These are phyloP conservation scores for Mallotus repandus DNA, from an alignment of 441 rosid species.

Conservation along the genomic window DNA sequence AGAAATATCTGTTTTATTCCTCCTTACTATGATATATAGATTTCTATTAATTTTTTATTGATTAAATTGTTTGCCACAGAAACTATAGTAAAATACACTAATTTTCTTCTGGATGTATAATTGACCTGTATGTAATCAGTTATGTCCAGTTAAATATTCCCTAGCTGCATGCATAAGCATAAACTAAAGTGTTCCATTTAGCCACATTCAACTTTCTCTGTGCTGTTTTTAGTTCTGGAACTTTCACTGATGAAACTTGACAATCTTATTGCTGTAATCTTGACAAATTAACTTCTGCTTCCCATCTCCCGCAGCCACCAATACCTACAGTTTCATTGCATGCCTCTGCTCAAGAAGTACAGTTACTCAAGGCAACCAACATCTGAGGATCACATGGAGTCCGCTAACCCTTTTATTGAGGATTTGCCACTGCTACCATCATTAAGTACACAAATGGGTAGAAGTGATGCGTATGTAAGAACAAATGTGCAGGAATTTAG, in stretches of 20 bases:
- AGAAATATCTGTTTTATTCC: background rate
- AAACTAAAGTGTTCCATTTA: background rate
- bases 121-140: background rate
- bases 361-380: conserved; percentile 6
- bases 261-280: background rate
- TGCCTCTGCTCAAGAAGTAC: conserved; percentile 22
- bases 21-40: background rate
- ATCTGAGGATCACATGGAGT: background rate
- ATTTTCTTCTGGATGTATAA: background rate
- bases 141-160: background rate
- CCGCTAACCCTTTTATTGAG: background rate
- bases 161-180: background rate
- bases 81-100: background rate
- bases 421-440: background rate
- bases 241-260: background rate
- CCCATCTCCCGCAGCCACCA: conserved; percentile 7
- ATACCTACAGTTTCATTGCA: background rate
- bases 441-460: conserved; percentile 4
- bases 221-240: background rate
- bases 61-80: background rate
- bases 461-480: conserved; percentile 7
- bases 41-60: background rate
- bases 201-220: background rate
- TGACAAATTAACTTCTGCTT: background rate
- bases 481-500: conserved; percentile 7